These are phyloP conservation scores for Chlorella sp. DNA, from an alignment of 139 green algal genomes.

Conservation along the genomic window DNA sequence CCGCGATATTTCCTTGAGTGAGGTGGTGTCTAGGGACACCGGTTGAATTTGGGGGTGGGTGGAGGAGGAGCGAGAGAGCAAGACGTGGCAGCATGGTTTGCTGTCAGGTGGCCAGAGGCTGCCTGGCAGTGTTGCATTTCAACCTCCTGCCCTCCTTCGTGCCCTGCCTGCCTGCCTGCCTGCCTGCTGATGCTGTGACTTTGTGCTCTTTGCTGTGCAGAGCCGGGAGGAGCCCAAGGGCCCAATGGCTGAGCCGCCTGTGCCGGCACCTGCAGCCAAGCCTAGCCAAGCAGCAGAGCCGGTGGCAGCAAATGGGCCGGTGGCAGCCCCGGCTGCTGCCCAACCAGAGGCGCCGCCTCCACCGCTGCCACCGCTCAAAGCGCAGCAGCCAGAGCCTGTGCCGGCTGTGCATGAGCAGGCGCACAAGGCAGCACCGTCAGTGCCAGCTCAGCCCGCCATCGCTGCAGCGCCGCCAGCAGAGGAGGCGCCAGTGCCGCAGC, in stretches of 20 bases:
- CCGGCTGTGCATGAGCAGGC: background rate
- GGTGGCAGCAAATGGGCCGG: background rate
- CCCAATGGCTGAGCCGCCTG: background rate
- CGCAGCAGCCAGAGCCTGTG: background rate
- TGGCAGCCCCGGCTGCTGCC: background rate
- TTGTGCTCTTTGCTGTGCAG: background rate
- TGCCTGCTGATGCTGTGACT: no score
- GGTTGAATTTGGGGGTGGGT: no score
- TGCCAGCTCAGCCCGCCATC: no score
- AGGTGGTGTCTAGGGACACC: no score
- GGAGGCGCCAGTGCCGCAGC: background rate
- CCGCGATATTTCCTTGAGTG: no score
- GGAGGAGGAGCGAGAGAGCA: no score
- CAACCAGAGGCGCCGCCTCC: background rate
- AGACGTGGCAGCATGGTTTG: background rate
- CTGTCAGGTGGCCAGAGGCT: background rate
- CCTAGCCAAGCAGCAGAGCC: background rate
- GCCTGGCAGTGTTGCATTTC: no score
- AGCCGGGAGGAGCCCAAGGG: background rate
- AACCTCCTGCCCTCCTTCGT: no score
- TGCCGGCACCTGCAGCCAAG: background rate
- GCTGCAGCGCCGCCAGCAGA: no score
- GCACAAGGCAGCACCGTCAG: background rate
- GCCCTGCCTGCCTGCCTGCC: no score
- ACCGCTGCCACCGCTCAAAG: background rate